Percentiles rank a stretch among this genome's conserved stretches.
These are phyloP conservation scores for Brachypodium distachyon DNA, from an alignment of 202 grass and related monocot genomes.

Conservation along the genomic window DNA sequence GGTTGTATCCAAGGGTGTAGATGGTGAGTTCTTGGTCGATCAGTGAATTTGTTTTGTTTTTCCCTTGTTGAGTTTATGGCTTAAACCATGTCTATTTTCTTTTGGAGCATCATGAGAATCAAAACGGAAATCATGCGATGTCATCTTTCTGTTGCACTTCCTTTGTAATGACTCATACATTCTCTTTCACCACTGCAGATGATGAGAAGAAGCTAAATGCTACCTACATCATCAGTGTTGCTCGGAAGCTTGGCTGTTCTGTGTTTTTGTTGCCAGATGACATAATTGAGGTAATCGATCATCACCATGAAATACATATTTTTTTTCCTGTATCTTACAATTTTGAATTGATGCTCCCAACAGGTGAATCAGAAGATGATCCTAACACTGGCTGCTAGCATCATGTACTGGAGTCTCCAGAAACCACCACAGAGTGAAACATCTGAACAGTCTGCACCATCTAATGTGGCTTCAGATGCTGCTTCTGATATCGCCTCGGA, in stretches of 20 bases:
- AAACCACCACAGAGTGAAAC: constrained; percentile 38
- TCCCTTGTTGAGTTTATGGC: neutral
- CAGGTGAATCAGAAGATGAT: constrained; percentile 99
- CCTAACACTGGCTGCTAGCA: constrained; percentile 78
- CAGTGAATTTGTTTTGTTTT: neutral
- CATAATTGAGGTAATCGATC: constrained; percentile 72
- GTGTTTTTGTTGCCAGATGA: constrained; percentile 93
- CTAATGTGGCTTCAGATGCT: constrained; percentile 31
- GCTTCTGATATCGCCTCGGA: constrained; percentile 41
- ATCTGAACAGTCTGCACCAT: constrained; percentile 28
- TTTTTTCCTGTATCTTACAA: neutral
- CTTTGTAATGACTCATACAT: neutral
- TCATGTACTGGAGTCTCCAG: constrained; percentile 92
- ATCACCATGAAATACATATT: neutral
- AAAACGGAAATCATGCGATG: neutral
- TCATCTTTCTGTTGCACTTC: neutral
- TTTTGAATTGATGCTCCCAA: neutral
- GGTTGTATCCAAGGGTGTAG: constrained; percentile 75
- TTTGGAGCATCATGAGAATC: neutral
- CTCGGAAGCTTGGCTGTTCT: constrained; percentile 89
- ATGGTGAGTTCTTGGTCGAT: constrained; percentile 33
- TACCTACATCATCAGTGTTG: constrained; percentile 89
- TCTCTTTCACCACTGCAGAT: constrained; percentile 29
- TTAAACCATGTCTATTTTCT: neutral
- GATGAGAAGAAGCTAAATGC: constrained; percentile 95